Evolutionary conservation across 495 filamentous ascomycete species (phyloP).

Genomic region (Geoglossum glabrum): DNA sequence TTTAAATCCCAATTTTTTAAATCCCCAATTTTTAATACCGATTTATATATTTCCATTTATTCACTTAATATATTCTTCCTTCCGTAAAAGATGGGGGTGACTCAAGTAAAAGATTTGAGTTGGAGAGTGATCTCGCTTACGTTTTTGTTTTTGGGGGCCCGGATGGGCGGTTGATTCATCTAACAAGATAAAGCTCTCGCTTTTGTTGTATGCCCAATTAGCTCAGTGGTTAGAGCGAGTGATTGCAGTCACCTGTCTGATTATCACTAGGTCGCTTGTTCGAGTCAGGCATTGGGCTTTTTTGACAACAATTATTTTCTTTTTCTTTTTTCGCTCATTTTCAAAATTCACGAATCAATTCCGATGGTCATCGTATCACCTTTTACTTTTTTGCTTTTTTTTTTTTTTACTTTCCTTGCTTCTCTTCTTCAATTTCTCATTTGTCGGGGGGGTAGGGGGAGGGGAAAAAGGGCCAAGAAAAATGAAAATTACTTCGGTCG

Average conservation of each 20-base stretch:
- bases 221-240: constrained; percentile 7
- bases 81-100: no score
- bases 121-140: no score
- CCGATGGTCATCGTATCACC: background rate
- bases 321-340: constrained; percentile 5
- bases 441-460: no score
- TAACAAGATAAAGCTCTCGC: background rate
- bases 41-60: no score
- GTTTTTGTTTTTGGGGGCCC: background rate
- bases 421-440: background rate
- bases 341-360: no score
- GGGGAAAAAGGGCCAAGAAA: background rate
- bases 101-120: no score
- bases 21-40: no score
- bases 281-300: constrained; percentile 11
- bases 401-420: background rate
- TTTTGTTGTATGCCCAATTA: background rate
- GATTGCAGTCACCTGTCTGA: constrained; percentile 10
- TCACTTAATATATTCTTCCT: no score
- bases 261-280: constrained; percentile 16
- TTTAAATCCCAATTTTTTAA: no score
- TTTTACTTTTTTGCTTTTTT: background rate
- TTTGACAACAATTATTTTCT: constrained; percentile 2
- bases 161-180: no score
- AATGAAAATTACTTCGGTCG: background rate